Conservation (phyloP, 305 asterid genomes). For the Monarda citriodora region DNA sequence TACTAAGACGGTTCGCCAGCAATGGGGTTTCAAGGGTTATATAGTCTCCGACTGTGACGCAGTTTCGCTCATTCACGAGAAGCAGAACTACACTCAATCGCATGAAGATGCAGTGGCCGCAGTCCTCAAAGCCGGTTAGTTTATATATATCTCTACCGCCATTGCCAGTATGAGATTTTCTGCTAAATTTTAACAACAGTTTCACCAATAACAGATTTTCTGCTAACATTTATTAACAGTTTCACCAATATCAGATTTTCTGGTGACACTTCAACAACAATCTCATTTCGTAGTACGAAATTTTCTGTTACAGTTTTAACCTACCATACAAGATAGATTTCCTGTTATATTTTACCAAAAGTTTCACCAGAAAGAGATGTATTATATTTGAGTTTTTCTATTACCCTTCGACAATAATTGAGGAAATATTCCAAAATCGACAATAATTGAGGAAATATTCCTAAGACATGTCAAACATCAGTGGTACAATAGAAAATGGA, state of each 20-base stretch:
- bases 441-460: too few relatives aligned
- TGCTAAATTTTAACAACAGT: neutral
- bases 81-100: slow-evolving; percentile 49
- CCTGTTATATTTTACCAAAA: neutral
- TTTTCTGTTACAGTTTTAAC: too few relatives aligned
- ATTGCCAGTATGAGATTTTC: neutral
- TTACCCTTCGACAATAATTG: too few relatives aligned
- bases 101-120: slow-evolving; percentile 73
- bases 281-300: too few relatives aligned
- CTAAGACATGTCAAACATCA: too few relatives aligned
- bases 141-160: neutral
- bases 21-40: slow-evolving; percentile 86
- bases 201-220: too few relatives aligned
- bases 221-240: too few relatives aligned
- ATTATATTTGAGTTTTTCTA: too few relatives aligned
- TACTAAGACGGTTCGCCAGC: slow-evolving; percentile 49
- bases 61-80: slow-evolving; percentile 45
- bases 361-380: too few relatives aligned
- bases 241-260: too few relatives aligned
- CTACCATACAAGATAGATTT: neutral
- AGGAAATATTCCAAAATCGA: too few relatives aligned
- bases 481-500: too few relatives aligned
- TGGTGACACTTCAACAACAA: neutral
- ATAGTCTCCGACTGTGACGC: slow-evolving; percentile 85
- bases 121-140: slow-evolving; percentile 77